phyloP scores from a whole-genome alignment of 805 yeast species.

The Kuraishia hungarica region DNA sequence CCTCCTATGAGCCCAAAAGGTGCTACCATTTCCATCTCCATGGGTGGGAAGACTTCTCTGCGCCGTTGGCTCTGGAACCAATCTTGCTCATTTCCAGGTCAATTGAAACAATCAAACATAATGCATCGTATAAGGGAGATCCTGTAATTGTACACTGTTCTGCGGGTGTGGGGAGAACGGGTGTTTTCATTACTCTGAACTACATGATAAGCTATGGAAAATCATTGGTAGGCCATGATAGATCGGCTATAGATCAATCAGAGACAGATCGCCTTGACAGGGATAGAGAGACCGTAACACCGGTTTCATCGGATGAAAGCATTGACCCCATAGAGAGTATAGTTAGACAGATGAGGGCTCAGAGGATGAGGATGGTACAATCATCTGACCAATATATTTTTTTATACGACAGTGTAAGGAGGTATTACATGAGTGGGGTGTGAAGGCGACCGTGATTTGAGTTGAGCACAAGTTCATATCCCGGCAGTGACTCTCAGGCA shows the following conservation, averaged over 20 bases:
- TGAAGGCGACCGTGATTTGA: neutral
- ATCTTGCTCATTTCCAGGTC: conserved; percentile 15
- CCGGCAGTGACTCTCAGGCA: no score
- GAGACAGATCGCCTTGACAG: neutral
- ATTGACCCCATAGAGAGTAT: conserved; percentile 33
- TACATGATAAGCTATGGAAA: conserved; percentile 15
- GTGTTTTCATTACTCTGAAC: conserved; percentile 29
- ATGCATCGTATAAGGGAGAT: conserved; percentile 6
- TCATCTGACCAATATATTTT: conserved; percentile 40
- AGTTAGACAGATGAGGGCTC: conserved; percentile 35
- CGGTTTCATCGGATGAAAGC: neutral
- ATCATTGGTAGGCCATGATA: conserved; percentile 2
- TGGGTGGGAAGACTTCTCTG: conserved; percentile 36
- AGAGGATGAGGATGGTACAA: conserved; percentile 48
- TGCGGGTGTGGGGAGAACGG: conserved; percentile 41
- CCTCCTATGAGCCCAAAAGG: conserved; percentile 10
- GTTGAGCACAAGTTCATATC: no score
- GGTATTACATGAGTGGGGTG: conserved; percentile 8
- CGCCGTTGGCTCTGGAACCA: conserved; percentile 26
- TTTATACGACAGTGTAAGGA: conserved; percentile 30
- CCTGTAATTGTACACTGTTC: conserved; percentile 30
- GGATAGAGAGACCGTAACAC: conserved; percentile 2
- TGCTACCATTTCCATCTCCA: conserved; percentile 32
- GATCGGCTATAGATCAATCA: conserved; percentile 3
- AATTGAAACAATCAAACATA: conserved; percentile 7